Base-by-base conservation (phyloP, 1,139 yeast species). In the Zygoascus sp. region DNA sequence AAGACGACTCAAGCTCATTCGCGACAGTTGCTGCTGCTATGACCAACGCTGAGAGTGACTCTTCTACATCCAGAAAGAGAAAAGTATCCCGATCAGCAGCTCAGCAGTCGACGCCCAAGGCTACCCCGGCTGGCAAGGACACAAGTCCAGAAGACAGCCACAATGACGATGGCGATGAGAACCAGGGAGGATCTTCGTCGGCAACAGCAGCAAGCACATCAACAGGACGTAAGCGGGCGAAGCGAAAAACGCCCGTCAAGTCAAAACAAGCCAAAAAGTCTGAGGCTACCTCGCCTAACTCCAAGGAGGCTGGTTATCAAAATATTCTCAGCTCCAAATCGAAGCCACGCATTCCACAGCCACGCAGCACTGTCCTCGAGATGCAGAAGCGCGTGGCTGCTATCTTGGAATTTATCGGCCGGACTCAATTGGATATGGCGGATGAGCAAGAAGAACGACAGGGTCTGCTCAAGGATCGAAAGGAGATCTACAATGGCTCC, bases 361-460 rank as follows among this genome's bases (percentile, higher is more conserved):
- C 82, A 10, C 77, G 86, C 47, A 77, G 87, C 2, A 76, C 89
- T 2, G 67, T 89, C 50, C 76, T 77, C 55, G 98, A 90, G 62
- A 80, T 90, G 81, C 79, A 90, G 47, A 82, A 88, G 60, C 75
- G 98, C 49, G 86, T 89, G 0, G 85, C 90, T 4, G 95, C 96
- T 2, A 89, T 92, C 16, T 70, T 90, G 58, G 97, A 92, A 67
- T 92, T 90, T 75, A 75, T 90, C 25, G 88, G 88, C 7, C 73
- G 96, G 42, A 83, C 95, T 1, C 95, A 88, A 62, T 65, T 80
- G 49, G 97, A 92, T 60, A 69, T 89, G 52, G 82, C 81, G 39
- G 79, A 77, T 45, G 96, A 89, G 59, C 80, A 81, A 53, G 68
- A 73, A 8, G 74, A 75, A 49, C 77, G 85, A 56, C 68, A 70